Conservation (phyloP, 768 basidiomycete genomes). For the Floccularia luteovirens region DNA sequence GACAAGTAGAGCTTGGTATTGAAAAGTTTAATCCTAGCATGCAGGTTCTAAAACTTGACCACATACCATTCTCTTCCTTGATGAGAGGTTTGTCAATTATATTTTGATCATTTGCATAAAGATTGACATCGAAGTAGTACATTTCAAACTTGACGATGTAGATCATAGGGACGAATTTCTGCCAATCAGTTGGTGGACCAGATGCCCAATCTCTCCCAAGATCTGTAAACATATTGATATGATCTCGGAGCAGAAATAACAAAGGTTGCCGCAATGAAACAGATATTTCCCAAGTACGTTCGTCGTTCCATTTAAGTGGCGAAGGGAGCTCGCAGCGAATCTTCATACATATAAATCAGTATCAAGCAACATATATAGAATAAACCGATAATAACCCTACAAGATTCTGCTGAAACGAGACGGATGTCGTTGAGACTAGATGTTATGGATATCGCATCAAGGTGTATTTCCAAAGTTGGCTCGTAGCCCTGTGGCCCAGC, state of each 20-base stretch:
- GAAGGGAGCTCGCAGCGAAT: conserved; percentile 69
- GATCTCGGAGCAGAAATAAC: conserved; percentile 81
- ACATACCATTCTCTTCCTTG: conserved; percentile 77
- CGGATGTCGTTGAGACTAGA: conserved; percentile 88
- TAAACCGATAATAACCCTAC: conserved; percentile 58
- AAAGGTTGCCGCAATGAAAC: conserved; percentile 64
- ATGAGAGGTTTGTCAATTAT: conserved; percentile 86
- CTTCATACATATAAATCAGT: conserved; percentile 22
- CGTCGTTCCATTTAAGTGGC: conserved; percentile 76
- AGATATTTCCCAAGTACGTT: conserved; percentile 75
- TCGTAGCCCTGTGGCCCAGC: conserved; percentile 70
- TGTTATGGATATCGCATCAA: conserved; percentile 68
- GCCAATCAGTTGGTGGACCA: conserved; percentile 73
- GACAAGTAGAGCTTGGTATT: conserved; percentile 63
- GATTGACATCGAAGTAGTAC: conserved; percentile 67
- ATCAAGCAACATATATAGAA: conserved; percentile 3
- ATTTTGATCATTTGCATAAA: conserved; percentile 94
- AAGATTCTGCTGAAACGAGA: conserved; percentile 70
- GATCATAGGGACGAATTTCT: conserved; percentile 76
- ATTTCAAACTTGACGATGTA: conserved; percentile 69
- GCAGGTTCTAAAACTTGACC: not conserved
- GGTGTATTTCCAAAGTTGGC: conserved; percentile 71
- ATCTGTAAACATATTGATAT: conserved; percentile 91
- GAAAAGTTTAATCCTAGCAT: not conserved
- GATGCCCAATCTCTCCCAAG: conserved; percentile 89